phyloP scores from a whole-genome alignment of 2,329 filamentous ascomycete genomes.

The Aspergillus nomiae region DNA sequence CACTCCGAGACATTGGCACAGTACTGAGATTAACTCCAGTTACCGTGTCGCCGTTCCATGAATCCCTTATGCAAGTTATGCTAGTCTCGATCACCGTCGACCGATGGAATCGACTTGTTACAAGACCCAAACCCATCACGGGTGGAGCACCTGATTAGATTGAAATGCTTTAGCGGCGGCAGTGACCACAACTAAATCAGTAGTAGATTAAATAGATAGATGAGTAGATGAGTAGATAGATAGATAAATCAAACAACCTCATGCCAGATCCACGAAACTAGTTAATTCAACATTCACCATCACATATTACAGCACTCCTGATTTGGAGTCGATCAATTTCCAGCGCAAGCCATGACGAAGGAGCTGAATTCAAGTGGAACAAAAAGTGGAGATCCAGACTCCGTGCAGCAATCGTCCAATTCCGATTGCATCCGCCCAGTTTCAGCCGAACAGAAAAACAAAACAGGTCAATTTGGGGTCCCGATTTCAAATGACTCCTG shows the following conservation, averaged over 20 bases:
- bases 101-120: background rate
- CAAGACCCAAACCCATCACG: background rate
- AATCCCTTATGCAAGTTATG: background rate
- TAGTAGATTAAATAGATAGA: background rate
- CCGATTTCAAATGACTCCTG: background rate
- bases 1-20: background rate
- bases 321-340: background rate
- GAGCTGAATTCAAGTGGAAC: background rate
- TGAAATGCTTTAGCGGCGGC: background rate
- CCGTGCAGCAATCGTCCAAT: background rate
- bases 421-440: background rate
- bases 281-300: background rate
- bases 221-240: background rate
- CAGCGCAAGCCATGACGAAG: background rate
- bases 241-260: background rate
- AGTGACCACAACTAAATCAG: background rate
- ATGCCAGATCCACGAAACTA: background rate
- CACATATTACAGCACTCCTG: background rate
- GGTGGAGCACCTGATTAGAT: constrained; percentile 2
- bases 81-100: background rate
- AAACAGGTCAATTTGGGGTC: background rate
- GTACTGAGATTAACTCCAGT: background rate
- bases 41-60: no score
- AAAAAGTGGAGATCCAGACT: background rate
- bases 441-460: background rate